Conservation (phyloP, 257 asterid genomes). For the Paraleonurus japonicus region DNA sequence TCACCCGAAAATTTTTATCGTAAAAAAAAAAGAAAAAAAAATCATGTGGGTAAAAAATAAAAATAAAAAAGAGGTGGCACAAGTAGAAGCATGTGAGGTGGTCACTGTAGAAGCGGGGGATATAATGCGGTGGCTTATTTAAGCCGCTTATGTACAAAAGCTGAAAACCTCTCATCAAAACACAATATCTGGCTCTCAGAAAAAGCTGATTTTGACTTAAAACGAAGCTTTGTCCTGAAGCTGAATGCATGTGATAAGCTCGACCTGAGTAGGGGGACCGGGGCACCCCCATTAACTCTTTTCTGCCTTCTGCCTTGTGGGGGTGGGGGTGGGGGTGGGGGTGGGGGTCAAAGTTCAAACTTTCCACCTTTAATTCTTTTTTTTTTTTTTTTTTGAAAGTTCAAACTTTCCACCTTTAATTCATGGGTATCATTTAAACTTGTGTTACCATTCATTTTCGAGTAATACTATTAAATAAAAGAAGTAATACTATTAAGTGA, state of each 20-base stretch:
- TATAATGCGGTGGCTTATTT: background rate
- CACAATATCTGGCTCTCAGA: background rate
- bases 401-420: background rate
- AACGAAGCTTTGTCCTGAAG: conserved; percentile 22
- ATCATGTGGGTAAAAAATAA: too few species aligned
- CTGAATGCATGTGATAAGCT: conserved; percentile 34
- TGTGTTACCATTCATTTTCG: too few species aligned
- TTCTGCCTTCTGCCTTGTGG: background rate
- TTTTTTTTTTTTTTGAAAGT: too few species aligned
- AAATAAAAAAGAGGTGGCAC: too few species aligned
- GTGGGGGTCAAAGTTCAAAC: background rate
- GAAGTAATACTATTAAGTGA: too few species aligned
- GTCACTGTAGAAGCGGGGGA: background rate
- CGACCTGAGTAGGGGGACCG: conserved; percentile 20
- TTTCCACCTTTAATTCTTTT: background rate
- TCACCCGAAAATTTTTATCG: too few species aligned
- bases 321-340: background rate
- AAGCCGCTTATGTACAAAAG: background rate
- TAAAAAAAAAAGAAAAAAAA: too few species aligned
- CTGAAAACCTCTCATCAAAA: background rate
- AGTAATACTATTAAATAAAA: too few species aligned
- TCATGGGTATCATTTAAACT: too few species aligned
- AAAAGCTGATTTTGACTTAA: conserved; percentile 8
- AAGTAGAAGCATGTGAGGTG: too few species aligned
- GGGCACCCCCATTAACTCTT: background rate